Percentiles rank a stretch among this genome's conserved stretches.
Evolutionary conservation across 2,329 filamentous ascomycete genomes (phyloP).

Genomic region (Colletotrichum tofieldiae): DNA sequence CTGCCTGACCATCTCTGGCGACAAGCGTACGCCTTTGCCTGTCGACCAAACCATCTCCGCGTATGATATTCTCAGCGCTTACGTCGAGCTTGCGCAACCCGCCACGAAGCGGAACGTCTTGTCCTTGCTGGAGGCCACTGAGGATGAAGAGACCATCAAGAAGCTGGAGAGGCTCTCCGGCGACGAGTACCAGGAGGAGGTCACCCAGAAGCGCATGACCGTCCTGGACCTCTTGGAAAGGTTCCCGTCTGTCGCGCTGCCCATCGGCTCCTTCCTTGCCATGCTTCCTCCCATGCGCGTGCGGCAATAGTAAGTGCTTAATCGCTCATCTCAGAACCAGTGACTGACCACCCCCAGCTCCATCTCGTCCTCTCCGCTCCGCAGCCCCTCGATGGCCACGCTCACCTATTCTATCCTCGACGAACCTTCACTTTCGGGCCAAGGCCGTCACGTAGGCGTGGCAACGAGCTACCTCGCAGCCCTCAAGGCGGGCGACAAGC

Average conservation of each 20-base stretch:
- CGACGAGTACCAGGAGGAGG: conserved; percentile 56
- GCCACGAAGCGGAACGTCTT: conserved; percentile 74
- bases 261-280: conserved; percentile 72
- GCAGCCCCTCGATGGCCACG: conserved; percentile 67
- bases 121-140: conserved; percentile 43
- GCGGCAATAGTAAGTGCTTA: conserved; percentile 51
- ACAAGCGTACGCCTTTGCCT: conserved; percentile 68
- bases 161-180: conserved; percentile 57
- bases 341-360: conserved; percentile 55
- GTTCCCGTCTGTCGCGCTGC: conserved; percentile 66
- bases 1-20: conserved; percentile 72
- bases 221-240: conserved; percentile 75
- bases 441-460: conserved; percentile 70
- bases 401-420: conserved; percentile 76
- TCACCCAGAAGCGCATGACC: conserved; percentile 66
- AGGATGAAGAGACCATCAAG: conserved; percentile 52
- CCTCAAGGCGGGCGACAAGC: conserved; percentile 59
- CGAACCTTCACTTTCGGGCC: conserved; percentile 63
- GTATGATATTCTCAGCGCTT: conserved; percentile 75
- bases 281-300: conserved; percentile 75
- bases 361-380: conserved; percentile 79
- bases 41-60: conserved; percentile 72
- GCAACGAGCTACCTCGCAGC: conserved; percentile 73
- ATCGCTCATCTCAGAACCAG: background rate
- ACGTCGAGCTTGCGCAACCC: conserved; percentile 81